These are phyloP conservation scores for Talaromyces sp. DNA, from an alignment of 2,329 filamentous ascomycete genomes.

Conservation along the genomic window DNA sequence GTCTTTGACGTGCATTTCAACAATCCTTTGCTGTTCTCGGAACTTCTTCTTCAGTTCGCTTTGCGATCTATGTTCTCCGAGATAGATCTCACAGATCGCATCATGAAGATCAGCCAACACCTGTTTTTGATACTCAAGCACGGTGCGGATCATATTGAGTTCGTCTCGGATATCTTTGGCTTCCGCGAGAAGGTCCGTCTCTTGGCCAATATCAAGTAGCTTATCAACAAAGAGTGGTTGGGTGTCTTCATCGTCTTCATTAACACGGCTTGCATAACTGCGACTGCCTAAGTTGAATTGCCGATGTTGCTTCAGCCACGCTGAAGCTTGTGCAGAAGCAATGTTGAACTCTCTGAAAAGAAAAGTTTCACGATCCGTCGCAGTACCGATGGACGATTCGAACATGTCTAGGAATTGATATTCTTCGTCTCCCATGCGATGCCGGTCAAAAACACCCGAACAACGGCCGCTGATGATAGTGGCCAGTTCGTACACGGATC, in stretches of 20 bases:
- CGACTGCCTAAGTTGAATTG: constrained; percentile 17
- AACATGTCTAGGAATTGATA: constrained; percentile 66
- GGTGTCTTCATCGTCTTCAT: constrained; percentile 19
- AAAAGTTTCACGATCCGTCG: constrained; percentile 50
- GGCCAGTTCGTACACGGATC: constrained; percentile 58
- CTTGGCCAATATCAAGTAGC: constrained; percentile 50
- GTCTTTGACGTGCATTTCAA: constrained; percentile 55
- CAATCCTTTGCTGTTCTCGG: constrained; percentile 52
- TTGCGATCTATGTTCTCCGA: constrained; percentile 31
- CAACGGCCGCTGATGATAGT: constrained; percentile 57
- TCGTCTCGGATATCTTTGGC: constrained; percentile 65
- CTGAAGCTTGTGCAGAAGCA: constrained; percentile 53
- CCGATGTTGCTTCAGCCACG: constrained; percentile 50
- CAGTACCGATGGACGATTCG: constrained; percentile 55
- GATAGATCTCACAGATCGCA: constrained; percentile 29
- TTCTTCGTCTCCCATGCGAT: constrained; percentile 53
- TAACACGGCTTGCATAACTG: background rate
- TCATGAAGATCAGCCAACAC: constrained; percentile 31
- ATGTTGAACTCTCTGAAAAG: constrained; percentile 56
- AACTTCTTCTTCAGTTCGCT: constrained; percentile 50
- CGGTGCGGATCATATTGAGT: constrained; percentile 54
- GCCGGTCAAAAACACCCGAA: constrained; percentile 56
- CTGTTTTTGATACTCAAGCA: constrained; percentile 34
- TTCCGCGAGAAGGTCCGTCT: constrained; percentile 58
- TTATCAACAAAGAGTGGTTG: constrained; percentile 43